Base-by-base conservation (phyloP, 371 early-diverging fungal genomes). In the Lichtheimia hyalospora region DNA sequence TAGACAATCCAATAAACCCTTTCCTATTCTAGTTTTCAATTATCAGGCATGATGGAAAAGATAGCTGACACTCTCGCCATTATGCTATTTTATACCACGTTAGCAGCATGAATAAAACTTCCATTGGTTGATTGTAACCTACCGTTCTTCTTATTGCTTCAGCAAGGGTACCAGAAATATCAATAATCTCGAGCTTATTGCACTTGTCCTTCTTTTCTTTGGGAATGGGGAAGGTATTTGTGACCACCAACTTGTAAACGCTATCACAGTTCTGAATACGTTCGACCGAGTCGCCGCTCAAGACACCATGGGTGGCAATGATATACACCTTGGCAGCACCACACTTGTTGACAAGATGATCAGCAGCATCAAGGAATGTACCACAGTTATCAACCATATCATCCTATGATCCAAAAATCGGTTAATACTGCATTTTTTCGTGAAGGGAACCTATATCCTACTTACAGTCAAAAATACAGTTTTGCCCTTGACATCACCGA, bases 111-210 rank as follows among this genome's bases (percentile, higher is more conserved):
- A 44, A 25, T 12, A 12, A 15, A 41, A 21, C 14, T 34, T 12
- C 15, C 18, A n/a, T n/a, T 12, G 13, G 20, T 8, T 5, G 16
- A 23, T 13, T 51, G 21, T 13, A 21, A 61, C 74, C 66, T 76
- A 79, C 80, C 54, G 94, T 97, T 63, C 99, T 82, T 67, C 99
- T 89, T 64, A 98, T 98, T 6, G 99, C 99, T 77, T 98, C 99
- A 18, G 98, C 92, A 49, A 98, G 74, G 21, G 94, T 91, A 5
- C 86, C 84, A 40, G 90, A 89, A 51, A 97, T 86, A 75, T 98
- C 98, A 69, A 98, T 93, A 21, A 92, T 77, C 34, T 77, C 71
- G 27, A 98, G 78, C 72, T 98, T 98, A 23, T 81, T 71, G 49
- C 89, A 87, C 43, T 82, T 73, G 2, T 72, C 76, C 34, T 83